Evolutionary conservation across 371 early-diverging fungal genomes (phyloP).

Genomic region (Circinella minor): DNA sequence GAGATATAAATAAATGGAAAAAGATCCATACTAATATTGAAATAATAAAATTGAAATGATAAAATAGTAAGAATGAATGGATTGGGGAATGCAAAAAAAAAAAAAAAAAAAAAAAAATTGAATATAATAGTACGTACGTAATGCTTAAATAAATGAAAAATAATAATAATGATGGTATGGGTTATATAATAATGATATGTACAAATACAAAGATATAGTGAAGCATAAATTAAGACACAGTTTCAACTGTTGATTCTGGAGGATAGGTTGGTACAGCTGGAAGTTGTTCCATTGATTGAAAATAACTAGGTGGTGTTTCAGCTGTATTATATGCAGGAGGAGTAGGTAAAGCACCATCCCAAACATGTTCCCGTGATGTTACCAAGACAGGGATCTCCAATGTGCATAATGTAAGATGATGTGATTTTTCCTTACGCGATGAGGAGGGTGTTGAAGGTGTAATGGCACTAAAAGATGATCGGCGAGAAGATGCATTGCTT

Average conservation of each 20-base stretch:
- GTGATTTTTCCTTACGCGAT: neutral
- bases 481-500: slow-evolving; percentile 16
- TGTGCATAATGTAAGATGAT: slow-evolving; percentile 29
- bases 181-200: too few species aligned
- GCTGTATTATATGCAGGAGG: slow-evolving; percentile 39
- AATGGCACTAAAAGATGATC: slow-evolving; percentile 23
- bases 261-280: slow-evolving; percentile 48
- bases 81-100: too few species aligned
- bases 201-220: too few species aligned
- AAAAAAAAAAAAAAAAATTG: too few species aligned
- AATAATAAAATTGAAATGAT: too few species aligned
- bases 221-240: neutral
- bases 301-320: slow-evolving; percentile 48
- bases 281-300: slow-evolving; percentile 32
- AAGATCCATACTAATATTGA: too few species aligned
- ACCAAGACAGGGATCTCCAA: slow-evolving; percentile 50
- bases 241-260: neutral
- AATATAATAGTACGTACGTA: too few species aligned
- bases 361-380: slow-evolving; percentile 47
- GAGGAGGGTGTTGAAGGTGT: slow-evolving; percentile 5
- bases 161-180: too few species aligned
- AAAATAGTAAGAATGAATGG: too few species aligned
- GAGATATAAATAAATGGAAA: too few species aligned
- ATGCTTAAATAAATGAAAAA: too few species aligned
- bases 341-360: slow-evolving; percentile 30